Percentiles rank a stretch among this genome's conserved stretches.
Conservation (phyloP, 2,329 filamentous ascomycete species). For the Xylaria sp. region DNA sequence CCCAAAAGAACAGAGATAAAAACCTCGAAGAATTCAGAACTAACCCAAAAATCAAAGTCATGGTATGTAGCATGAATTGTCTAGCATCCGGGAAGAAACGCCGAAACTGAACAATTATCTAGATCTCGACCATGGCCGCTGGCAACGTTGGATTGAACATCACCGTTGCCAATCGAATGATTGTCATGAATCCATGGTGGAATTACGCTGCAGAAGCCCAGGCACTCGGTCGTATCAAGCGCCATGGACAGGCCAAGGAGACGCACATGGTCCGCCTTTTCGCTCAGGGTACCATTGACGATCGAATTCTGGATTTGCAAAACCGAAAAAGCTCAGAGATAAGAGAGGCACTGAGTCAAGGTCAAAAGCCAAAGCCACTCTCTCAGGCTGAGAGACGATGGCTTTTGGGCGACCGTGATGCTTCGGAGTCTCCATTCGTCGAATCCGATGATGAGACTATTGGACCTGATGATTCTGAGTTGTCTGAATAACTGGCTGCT, state of each 20-base stretch:
- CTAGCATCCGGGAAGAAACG: neutral
- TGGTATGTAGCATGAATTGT: conserved; percentile 48
- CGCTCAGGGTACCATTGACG: conserved; percentile 29
- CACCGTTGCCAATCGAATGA: conserved; percentile 60
- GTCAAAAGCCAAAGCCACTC: conserved; percentile 20
- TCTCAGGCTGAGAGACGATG: conserved; percentile 9
- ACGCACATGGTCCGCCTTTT: conserved; percentile 69
- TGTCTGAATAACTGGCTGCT: neutral
- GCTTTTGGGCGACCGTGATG: conserved; percentile 12
- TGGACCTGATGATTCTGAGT: neutral
- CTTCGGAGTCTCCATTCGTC: neutral
- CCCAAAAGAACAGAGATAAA: neutral
- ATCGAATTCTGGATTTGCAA: conserved; percentile 21
- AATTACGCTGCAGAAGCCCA: conserved; percentile 70
- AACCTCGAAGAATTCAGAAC: conserved; percentile 43
- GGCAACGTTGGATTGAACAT: conserved; percentile 56
- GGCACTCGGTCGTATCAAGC: conserved; percentile 67
- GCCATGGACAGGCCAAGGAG: conserved; percentile 71
- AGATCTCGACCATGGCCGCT: conserved; percentile 51
- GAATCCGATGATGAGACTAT: conserved; percentile 1
- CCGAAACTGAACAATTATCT: conserved; percentile 1
- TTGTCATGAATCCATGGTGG: conserved; percentile 69
- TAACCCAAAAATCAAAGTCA: conserved; percentile 38
- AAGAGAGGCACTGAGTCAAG: conserved; percentile 11
- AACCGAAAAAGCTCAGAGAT: conserved; percentile 10